Percentiles rank a stretch among this genome's conserved stretches.
Conservation (phyloP, 1,139 yeast species). For the Geotrichum restrictum region DNA sequence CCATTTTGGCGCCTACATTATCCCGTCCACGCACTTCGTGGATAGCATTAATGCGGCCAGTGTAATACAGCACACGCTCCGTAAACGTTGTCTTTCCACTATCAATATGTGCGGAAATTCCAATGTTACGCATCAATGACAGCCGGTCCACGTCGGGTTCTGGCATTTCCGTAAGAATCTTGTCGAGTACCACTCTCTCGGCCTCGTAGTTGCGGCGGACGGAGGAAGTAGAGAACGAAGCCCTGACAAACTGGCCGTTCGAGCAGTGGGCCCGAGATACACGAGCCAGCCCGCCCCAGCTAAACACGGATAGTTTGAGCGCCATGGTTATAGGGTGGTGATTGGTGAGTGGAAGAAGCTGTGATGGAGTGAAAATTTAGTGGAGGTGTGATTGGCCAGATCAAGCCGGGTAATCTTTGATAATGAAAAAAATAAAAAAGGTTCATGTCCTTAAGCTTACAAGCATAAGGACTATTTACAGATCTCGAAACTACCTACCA, state of each 20-base stretch:
- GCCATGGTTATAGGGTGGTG: slow-evolving; percentile 3
- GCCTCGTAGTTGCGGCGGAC: slow-evolving; percentile 31
- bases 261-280: not conserved
- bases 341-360: not conserved
- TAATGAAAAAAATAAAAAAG: too few species aligned
- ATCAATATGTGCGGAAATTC: slow-evolving; percentile 96
- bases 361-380: slow-evolving; percentile 5
- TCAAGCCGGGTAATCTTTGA: not conserved
- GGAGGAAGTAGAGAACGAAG: slow-evolving; percentile 15
- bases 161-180: slow-evolving; percentile 49
- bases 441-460: too few species aligned
- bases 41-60: slow-evolving; percentile 95
- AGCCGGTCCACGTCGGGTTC: slow-evolving; percentile 57
- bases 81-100: slow-evolving; percentile 97
- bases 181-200: slow-evolving; percentile 35
- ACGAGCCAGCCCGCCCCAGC: slow-evolving; percentile 4
- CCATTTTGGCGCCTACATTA: slow-evolving; percentile 98
- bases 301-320: slow-evolving; percentile 6
- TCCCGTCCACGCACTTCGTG: slow-evolving; percentile 98
- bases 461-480: too few species aligned
- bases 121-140: slow-evolving; percentile 77
- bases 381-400: not conserved
- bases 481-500: too few species aligned
- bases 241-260: too few species aligned
- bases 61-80: slow-evolving; percentile 91